A percentile compares a stretch with the other conserved stretches of the same genome.
These are phyloP conservation scores for Cornus suecica DNA, from an alignment of 148 eudicot species.

Conservation along the genomic window DNA sequence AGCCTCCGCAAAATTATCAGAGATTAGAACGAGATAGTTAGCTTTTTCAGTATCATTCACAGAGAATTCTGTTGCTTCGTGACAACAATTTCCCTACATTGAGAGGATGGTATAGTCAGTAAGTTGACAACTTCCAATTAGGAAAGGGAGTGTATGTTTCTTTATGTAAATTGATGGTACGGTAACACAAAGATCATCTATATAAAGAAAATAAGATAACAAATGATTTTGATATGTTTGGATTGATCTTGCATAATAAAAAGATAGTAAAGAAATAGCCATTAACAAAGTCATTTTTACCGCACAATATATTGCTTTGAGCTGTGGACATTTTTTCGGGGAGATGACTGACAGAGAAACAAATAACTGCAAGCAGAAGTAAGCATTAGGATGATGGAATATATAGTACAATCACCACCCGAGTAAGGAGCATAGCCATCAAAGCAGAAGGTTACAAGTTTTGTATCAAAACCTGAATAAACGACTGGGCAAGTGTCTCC, in stretches of 20 bases:
- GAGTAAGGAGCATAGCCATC: neutral
- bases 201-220: neutral
- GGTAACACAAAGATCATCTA: neutral
- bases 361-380: conserved; percentile 14
- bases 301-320: conserved; percentile 13
- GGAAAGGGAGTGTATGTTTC: neutral
- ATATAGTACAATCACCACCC: neutral
- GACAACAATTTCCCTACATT: neutral
- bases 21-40: neutral
- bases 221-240: neutral
- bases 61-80: neutral
- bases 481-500: conserved; percentile 5
- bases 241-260: neutral
- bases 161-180: neutral
- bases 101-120: neutral
- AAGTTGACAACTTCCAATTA: neutral
- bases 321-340: conserved; percentile 6
- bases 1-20: neutral
- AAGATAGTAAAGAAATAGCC: too few species aligned
- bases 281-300: neutral
- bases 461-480: conserved; percentile 7
- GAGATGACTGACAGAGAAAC: conserved; percentile 22
- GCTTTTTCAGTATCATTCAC: neutral
- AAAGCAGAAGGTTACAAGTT: neutral
- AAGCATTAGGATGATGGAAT: neutral